Evolutionary conservation across 768 basidiomycete genomes (phyloP).

Genomic region (Macrolepiota fuliginosa): DNA sequence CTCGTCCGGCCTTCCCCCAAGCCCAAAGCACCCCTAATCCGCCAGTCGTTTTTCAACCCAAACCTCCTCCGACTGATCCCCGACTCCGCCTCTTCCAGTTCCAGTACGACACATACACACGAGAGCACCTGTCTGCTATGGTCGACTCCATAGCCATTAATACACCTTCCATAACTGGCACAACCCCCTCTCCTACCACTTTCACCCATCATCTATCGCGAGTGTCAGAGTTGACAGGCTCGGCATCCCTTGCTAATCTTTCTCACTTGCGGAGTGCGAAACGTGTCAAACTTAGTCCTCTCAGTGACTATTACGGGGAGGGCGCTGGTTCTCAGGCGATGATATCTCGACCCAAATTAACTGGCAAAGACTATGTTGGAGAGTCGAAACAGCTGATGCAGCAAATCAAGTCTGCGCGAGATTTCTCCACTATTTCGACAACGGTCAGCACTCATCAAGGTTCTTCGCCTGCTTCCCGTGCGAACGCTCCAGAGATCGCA

Average conservation of each 20-base stretch:
- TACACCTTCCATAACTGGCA: slow-evolving; percentile 57
- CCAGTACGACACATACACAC: slow-evolving; percentile 94
- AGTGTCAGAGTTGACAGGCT: slow-evolving; percentile 39
- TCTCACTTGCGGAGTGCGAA: slow-evolving; percentile 73
- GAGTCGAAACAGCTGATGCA: slow-evolving; percentile 79
- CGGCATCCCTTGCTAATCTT: slow-evolving; percentile 32
- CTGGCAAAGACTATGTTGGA: slow-evolving; percentile 69
- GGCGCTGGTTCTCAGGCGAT: slow-evolving; percentile 44
- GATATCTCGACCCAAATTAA: slow-evolving; percentile 45
- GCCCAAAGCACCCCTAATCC: slow-evolving; percentile 63
- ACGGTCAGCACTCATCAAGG: slow-evolving; percentile 40
- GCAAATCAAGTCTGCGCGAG: slow-evolving; percentile 73
- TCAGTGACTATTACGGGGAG: slow-evolving; percentile 54
- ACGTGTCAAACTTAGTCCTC: slow-evolving; percentile 75
- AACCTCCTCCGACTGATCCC: slow-evolving; percentile 57
- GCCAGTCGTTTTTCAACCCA: slow-evolving; percentile 24
- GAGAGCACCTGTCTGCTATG: slow-evolving; percentile 90
- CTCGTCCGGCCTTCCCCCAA: slow-evolving; percentile 41
- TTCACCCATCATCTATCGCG: slow-evolving; percentile 43
- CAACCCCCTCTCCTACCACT: slow-evolving; percentile 46
- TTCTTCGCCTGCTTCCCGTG: slow-evolving; percentile 20
- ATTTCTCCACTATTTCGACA: slow-evolving; percentile 75
- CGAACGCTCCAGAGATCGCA: slow-evolving; percentile 11
- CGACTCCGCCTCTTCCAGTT: slow-evolving; percentile 87
- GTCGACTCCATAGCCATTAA: slow-evolving; percentile 93